These are phyloP conservation scores for Suillus decipiens DNA, from an alignment of 768 basidiomycete genomes.

Conservation along the genomic window DNA sequence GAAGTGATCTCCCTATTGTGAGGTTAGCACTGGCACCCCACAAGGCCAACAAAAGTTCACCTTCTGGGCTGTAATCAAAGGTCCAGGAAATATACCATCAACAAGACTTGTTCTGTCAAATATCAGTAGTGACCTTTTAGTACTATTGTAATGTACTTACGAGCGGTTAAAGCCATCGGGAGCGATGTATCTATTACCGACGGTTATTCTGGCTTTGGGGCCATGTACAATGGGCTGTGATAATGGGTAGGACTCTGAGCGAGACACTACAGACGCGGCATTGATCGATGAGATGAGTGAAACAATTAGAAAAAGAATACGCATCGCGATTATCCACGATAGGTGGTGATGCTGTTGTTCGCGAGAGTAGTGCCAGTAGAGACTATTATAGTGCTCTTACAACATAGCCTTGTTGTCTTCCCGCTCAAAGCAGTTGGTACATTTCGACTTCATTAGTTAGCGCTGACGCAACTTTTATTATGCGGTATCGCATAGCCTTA, in stretches of 20 bases:
- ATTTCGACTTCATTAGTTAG: not conserved
- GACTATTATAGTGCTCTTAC: not conserved
- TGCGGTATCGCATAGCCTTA: no score
- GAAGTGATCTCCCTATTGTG: conserved; percentile 38
- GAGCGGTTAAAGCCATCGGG: conserved; percentile 48
- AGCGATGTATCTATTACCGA: conserved; percentile 41
- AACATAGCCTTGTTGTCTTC: not conserved
- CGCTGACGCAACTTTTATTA: no score
- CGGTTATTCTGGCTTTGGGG: conserved; percentile 27
- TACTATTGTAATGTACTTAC: conserved; percentile 25
- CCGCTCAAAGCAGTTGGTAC: not conserved
- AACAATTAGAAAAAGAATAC: conserved; percentile 8
- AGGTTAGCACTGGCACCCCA: conserved; percentile 3
- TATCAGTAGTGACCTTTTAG: not conserved
- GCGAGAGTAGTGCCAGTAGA: not conserved
- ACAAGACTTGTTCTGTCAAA: not conserved
- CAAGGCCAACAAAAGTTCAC: not conserved
- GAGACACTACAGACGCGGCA: conserved; percentile 23
- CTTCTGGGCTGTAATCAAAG: not conserved
- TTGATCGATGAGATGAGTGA: conserved; percentile 13
- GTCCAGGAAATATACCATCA: not conserved
- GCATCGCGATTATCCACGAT: conserved; percentile 14
- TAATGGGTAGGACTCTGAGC: conserved; percentile 15
- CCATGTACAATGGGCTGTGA: conserved; percentile 16
- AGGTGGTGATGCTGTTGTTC: not conserved